Percentiles rank a stretch among this genome's conserved stretches.
phyloP scores from a whole-genome alignment of 345 rosid genomes.

The Brassica cretica region DNA sequence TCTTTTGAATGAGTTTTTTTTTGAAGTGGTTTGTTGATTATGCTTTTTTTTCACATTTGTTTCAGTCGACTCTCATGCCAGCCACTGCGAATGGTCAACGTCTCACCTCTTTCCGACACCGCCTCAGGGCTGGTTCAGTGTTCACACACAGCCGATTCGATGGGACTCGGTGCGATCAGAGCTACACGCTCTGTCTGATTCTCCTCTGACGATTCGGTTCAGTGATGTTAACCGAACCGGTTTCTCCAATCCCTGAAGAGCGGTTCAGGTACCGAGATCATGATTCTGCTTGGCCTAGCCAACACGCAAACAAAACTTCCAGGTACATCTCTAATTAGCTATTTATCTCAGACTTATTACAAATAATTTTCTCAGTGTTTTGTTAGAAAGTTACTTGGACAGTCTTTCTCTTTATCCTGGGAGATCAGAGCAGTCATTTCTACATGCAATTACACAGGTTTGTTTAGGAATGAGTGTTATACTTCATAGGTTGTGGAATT shows the following conservation, averaged over 20 bases:
- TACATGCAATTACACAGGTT: slow-evolving; percentile 81
- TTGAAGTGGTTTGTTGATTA: background rate
- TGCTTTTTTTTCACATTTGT: background rate
- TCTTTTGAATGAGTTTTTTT: background rate
- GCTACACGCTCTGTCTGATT: background rate
- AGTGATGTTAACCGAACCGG: background rate
- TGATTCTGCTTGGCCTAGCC: too few species aligned
- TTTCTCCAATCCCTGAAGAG: background rate
- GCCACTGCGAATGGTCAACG: background rate
- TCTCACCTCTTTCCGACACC: background rate
- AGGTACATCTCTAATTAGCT: too few species aligned
- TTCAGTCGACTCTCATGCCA: background rate
- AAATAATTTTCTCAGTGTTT: too few species aligned
- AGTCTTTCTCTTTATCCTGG: slow-evolving; percentile 89
- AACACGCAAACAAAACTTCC: too few species aligned
- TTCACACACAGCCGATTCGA: too few species aligned
- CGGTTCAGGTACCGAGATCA: too few species aligned
- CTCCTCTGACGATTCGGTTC: background rate
- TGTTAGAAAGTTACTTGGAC: slow-evolving; percentile 80
- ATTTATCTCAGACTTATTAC: too few species aligned
- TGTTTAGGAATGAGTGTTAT: background rate
- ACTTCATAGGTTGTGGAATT: background rate
- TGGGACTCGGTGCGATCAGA: background rate
- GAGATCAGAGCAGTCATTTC: slow-evolving; percentile 82
- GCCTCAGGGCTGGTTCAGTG: background rate